Base-by-base conservation (phyloP, 495 filamentous ascomycete genomes). In the Saxophila tyrrhenica region DNA sequence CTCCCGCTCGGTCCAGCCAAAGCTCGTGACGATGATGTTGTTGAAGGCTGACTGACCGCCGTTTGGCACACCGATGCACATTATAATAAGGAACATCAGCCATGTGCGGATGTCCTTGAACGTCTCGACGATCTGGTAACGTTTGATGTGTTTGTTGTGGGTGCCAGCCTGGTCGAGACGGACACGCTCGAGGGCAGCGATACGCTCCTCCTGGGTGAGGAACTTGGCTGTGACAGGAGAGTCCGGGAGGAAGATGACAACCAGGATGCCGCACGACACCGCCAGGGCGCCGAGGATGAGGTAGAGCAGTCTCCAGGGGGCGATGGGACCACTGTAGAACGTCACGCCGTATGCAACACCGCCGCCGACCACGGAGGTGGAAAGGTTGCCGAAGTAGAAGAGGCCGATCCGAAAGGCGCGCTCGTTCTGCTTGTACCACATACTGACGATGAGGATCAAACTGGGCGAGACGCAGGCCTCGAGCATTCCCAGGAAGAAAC, bases 91-190 rank as follows among this genome's bases (percentile, higher is more conserved):
- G 32, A 39, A 48, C 48, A 57, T 51, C 20, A 60, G 25, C 54
- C 48, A 60, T 2, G 51, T 47, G 19, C 56, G 56, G n/a, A 55
- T 74, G 75, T 75, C 73, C 42, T 58, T 64, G 43, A 75, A 70
- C 0, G 69, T 65, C 54, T 74, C 70, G 7, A 69, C 42, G 13
- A 75, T 52, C 57, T 70, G 67, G 21, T 62, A 55, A 39, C 50
- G 54, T 51, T 69, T 69, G 42, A 70, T 53, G 25, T 61, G 58
- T n/a, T 65, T 55, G 32, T 68, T 68, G 43, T 67, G 63, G 24
- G 66, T 68, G n/a, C 63, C 63, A 23, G n/a, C 49, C 48, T 54
- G 51, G 46, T 62, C 58, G 32, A 51, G 25, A 17, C 54, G 61
- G 1, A 59, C 47, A 3, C 57, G 39, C 52, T 61, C 32, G 15